Conservation (phyloP, 345 rosid genomes). For the Litchi chinensis region DNA sequence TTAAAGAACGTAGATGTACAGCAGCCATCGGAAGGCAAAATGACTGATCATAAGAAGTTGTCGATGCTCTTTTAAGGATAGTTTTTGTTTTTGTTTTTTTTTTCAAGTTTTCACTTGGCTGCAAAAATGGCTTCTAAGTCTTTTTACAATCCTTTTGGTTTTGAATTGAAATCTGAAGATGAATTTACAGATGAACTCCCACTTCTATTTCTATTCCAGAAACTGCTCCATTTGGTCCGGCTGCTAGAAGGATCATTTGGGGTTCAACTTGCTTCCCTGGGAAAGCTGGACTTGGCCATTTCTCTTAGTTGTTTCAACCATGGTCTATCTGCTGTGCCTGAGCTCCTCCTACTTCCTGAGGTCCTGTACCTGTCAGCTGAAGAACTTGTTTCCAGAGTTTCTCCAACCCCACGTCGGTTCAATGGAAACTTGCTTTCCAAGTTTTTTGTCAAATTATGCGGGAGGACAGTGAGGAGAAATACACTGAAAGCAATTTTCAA, state of each 20-base stretch:
- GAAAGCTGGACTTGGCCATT: conserved; percentile 81
- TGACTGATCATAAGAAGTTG: neutral
- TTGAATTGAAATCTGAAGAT: conserved; percentile 55
- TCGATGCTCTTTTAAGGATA: neutral
- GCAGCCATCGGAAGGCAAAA: neutral
- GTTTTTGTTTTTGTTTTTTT: neutral
- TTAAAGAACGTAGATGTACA: neutral
- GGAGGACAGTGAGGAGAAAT: conserved; percentile 52
- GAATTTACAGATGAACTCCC: conserved; percentile 56
- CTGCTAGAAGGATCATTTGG: conserved; percentile 80
- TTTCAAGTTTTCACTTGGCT: conserved; percentile 41
- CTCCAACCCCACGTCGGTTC: conserved; percentile 32
- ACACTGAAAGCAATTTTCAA: conserved; percentile 68
- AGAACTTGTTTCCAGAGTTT: conserved; percentile 34
- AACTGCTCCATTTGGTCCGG: conserved; percentile 63
- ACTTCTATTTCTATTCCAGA: conserved; percentile 66
- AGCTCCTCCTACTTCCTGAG: conserved; percentile 58
- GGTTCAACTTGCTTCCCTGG: conserved; percentile 47
- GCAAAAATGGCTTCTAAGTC: conserved; percentile 91
- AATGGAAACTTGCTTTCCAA: conserved; percentile 47
- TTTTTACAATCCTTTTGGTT: conserved; percentile 61
- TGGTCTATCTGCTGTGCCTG: conserved; percentile 62
- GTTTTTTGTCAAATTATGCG: conserved; percentile 46
- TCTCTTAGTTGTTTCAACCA: conserved; percentile 78
- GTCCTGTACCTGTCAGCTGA: conserved; percentile 49